A percentile compares a stretch with the other conserved stretches of the same genome.
Conservation (phyloP, 108 stramenopile species). For the Schizochytrium sp. region DNA sequence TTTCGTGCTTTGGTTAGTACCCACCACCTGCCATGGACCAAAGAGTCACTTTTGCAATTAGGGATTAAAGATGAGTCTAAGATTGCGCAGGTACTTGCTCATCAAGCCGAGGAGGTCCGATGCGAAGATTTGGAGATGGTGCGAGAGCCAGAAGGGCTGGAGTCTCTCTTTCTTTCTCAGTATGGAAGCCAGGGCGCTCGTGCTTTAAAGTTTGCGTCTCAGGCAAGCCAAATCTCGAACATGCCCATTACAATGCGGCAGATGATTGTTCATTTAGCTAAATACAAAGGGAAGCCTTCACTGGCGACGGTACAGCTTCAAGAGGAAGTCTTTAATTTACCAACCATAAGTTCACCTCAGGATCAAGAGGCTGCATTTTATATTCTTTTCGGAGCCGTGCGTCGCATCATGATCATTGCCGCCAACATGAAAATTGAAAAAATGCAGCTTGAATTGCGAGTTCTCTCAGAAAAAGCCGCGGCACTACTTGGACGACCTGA, state of each 20-base stretch:
- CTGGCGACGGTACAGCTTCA: constrained; percentile 53
- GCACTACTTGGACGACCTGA: background rate
- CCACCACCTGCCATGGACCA: constrained; percentile 17
- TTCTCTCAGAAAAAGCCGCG: background rate
- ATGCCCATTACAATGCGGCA: constrained; percentile 57
- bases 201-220: constrained; percentile 43
- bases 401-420: constrained; percentile 55
- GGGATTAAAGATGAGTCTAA: background rate
- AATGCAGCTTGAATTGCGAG: background rate
- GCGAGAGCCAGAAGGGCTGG: background rate
- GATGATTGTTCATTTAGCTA: background rate
- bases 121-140: background rate
- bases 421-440: constrained; percentile 54
- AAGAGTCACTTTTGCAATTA: background rate
- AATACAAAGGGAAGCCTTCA: constrained; percentile 58
- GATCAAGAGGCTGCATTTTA: constrained; percentile 55
- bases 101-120: background rate
- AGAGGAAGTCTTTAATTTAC: constrained; percentile 55
- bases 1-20: background rate
- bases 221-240: constrained; percentile 23
- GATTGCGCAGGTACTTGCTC: background rate
- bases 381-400: constrained; percentile 10
- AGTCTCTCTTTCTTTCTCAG: background rate
- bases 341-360: background rate
- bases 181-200: constrained; percentile 27